Conservation (phyloP, 2,329 filamentous ascomycete genomes). For the Alternaria metachromatica region DNA sequence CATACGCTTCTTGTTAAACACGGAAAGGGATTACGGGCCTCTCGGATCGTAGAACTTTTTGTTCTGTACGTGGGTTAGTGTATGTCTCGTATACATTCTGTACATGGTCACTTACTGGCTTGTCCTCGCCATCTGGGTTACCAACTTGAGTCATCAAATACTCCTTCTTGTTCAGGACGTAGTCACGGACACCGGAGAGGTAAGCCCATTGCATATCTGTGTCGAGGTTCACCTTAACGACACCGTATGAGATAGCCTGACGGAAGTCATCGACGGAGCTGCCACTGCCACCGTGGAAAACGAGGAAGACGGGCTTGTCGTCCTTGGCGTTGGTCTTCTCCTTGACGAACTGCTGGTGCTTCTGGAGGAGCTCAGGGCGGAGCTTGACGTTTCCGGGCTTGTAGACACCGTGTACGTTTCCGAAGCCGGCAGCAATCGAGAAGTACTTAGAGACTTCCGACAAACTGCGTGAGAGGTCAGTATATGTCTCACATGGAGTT, state of each 20-base stretch:
- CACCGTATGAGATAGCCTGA: constrained; percentile 68
- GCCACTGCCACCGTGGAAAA: constrained; percentile 98
- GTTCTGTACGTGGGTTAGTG: too few species aligned
- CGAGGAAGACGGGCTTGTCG: constrained; percentile 84
- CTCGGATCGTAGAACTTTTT: constrained; percentile 39
- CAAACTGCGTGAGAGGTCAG: constrained; percentile 57
- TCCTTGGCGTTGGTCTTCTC: constrained; percentile 61
- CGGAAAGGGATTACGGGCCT: too few species aligned
- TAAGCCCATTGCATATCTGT: constrained; percentile 95
- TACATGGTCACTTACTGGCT: too few species aligned
- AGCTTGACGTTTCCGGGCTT: constrained; percentile 62
- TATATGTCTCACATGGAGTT: neutral
- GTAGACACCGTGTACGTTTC: constrained; percentile 92
- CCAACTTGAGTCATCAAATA: constrained; percentile 53
- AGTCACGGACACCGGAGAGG: constrained; percentile 90
- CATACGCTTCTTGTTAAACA: too few species aligned
- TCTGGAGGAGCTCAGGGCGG: constrained; percentile 91
- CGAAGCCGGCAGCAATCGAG: constrained; percentile 83
- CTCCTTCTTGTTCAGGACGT: constrained; percentile 78
- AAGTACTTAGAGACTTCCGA: constrained; percentile 89
- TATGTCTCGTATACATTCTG: neutral
- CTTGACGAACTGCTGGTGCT: constrained; percentile 94
- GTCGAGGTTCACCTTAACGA: constrained; percentile 99
- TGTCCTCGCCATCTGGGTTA: constrained; percentile 78
- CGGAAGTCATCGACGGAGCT: constrained; percentile 88